Evolutionary conservation across 1,284 basidiomycete species (phyloP).

Genomic region (Marasmius fiardii): DNA sequence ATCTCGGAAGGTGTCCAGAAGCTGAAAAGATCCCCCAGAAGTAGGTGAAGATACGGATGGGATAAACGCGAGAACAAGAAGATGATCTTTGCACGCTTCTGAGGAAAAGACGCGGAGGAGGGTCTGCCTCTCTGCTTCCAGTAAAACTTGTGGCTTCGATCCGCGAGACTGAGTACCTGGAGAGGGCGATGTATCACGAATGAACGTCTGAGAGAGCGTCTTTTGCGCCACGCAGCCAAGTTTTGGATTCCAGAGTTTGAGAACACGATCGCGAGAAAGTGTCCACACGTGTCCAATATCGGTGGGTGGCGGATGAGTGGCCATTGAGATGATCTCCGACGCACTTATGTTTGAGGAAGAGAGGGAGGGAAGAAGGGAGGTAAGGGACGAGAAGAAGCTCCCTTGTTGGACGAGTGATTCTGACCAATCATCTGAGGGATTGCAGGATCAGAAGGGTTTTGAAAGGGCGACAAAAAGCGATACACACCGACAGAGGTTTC

Average conservation of each 20-base stretch:
- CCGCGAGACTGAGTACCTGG: conserved; percentile 28
- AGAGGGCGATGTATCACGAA: conserved; percentile 33
- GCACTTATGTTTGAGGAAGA: conserved; percentile 38
- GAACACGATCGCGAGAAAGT: conserved; percentile 82
- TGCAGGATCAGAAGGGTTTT: conserved; percentile 7
- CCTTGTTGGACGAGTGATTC: conserved; percentile 61
- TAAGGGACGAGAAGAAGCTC: conserved; percentile 61
- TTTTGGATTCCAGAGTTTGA: conserved; percentile 79
- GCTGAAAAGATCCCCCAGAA: conserved; percentile 69
- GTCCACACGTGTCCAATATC: conserved; percentile 76
- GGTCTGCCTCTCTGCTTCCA: conserved; percentile 57
- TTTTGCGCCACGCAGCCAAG: conserved; percentile 66
- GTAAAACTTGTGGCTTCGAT: conserved; percentile 40
- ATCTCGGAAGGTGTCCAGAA: conserved; percentile 53
- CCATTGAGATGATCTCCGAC: conserved; percentile 62
- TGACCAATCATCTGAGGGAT: conserved; percentile 57
- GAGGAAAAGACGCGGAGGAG: conserved; percentile 56
- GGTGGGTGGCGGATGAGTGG: conserved; percentile 67
- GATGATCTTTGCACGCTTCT: conserved; percentile 37
- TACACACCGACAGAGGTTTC: conserved; percentile 52
- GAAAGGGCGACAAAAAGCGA: conserved; percentile 9
- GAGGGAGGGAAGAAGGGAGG: conserved; percentile 61
- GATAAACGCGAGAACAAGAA: conserved; percentile 62
- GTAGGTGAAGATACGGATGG: conserved; percentile 58
- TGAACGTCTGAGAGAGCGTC: conserved; percentile 36